A percentile compares a stretch with the other conserved stretches of the same genome.
These are phyloP conservation scores for Debaryomyces maramus DNA, from an alignment of 805 yeast species.

Conservation along the genomic window DNA sequence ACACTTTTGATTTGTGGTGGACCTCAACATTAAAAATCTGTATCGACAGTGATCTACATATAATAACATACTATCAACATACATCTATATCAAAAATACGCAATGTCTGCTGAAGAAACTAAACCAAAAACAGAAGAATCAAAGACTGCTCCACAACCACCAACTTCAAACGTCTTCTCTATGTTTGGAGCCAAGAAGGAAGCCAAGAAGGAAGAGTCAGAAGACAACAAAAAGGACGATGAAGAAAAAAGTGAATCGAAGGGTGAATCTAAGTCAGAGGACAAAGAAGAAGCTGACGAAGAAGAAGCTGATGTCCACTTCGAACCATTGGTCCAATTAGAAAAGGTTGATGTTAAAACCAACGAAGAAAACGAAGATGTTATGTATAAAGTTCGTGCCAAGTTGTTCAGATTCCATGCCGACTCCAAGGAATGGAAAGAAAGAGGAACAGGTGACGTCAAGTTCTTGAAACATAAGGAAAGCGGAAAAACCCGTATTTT, in stretches of 20 bases:
- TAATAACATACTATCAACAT: not conserved
- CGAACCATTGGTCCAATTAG: slow-evolving; percentile 93
- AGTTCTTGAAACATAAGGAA: slow-evolving; percentile 86
- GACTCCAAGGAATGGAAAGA: slow-evolving; percentile 96
- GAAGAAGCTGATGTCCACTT: slow-evolving; percentile 87
- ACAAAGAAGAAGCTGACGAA: slow-evolving; percentile 55
- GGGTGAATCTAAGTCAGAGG: slow-evolving; percentile 38
- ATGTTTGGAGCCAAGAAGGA: slow-evolving; percentile 93
- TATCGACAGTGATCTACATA: not conserved
- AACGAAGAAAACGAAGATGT: slow-evolving; percentile 40
- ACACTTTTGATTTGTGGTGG: not conserved
- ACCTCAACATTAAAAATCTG: not conserved
- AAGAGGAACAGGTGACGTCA: slow-evolving; percentile 98
- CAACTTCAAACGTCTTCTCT: slow-evolving; percentile 81
- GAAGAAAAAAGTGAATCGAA: slow-evolving; percentile 35
- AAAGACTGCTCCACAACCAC: slow-evolving; percentile 52
- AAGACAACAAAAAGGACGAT: slow-evolving; percentile 24
- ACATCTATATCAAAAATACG: not conserved
- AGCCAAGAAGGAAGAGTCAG: slow-evolving; percentile 47
- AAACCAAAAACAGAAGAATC: slow-evolving; percentile 28
- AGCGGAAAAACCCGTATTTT: slow-evolving; percentile 82
- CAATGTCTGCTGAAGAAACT: slow-evolving; percentile 33
- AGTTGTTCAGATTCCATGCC: slow-evolving; percentile 84
- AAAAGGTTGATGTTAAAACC: slow-evolving; percentile 94
- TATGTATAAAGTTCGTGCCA: slow-evolving; percentile 78